Evolutionary conservation across 2,329 filamentous ascomycete genomes (phyloP), one percentile per base, ranked within the genome.

Genomic region (Cordyceps javanica): DNA sequence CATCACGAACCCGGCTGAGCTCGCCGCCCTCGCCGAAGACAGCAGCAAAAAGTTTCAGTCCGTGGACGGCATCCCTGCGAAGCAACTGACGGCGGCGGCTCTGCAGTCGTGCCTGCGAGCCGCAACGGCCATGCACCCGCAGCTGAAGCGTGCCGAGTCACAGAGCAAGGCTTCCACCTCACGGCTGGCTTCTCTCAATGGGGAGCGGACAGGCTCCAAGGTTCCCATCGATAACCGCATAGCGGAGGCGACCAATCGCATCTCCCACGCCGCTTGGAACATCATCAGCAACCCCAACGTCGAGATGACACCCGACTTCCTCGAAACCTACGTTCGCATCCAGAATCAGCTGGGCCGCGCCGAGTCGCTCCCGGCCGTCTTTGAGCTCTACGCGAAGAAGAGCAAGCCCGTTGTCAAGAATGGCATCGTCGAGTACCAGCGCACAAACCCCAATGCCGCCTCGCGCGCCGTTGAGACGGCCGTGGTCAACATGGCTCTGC

Each of bases 381-480:
- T 99, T 67, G 77, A 86, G 57, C 79, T 97, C 55, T 97, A 93
- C 70, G 90, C 90, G 50, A 83, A 83, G 64, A 99, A 97, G 72
- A 88, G 90, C 10, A 77, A 85, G 61, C 89, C 91, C 2, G 73
- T 80, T 52, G 76, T 83, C 65, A 78, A 78, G 52, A 79, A 82
- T 19, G 81, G 80, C 16, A 80, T 81, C 9, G 75, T 90, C 54
- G 73, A 74, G 61, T 90, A 86, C 67, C 77, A 75, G 41, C 70
- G 77, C 51, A 83, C 82, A 42, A 89, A 88, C 42, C 87, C 91
- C 16, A 85, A 87, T 61, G 80, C 82, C 46, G 78, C 86, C 45
- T 80, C 84, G 57, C 87, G 85, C 66, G 91, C 91, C 11, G 82
- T 97, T 28, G 85, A 90, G 16, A 68, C 80, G n/a, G 75, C 79